Evolutionary conservation across 768 basidiomycete genomes (phyloP).

Genomic region (Tricholomella constricta): DNA sequence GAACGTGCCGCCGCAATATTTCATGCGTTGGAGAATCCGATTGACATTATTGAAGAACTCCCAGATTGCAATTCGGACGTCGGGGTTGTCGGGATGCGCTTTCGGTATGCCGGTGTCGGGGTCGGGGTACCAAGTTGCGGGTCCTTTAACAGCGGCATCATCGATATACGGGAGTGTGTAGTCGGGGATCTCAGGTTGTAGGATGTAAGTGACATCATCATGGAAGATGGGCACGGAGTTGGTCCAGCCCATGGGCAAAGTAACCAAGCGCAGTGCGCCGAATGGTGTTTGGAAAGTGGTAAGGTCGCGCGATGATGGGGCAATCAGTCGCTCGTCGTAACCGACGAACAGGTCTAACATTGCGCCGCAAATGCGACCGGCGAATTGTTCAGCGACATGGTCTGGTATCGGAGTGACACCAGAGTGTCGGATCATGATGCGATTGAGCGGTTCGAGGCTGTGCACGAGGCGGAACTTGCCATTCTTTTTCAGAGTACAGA

Average conservation of each 20-base stretch:
- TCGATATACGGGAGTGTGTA: conserved; percentile 39
- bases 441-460: conserved; percentile 39
- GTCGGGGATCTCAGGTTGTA: conserved; percentile 42
- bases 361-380: conserved; percentile 25
- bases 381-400: conserved; percentile 32
- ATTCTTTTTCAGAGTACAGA: conserved; percentile 27
- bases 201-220: conserved; percentile 36
- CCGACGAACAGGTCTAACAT: conserved; percentile 37
- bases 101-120: conserved; percentile 33
- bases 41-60: conserved; percentile 40
- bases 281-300: conserved; percentile 43
- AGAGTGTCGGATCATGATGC: conserved; percentile 38
- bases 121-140: conserved; percentile 27
- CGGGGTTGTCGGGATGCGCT: conserved; percentile 35
- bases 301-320: conserved; percentile 26
- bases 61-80: conserved; percentile 40
- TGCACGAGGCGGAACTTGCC: conserved; percentile 37
- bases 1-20: conserved; percentile 38
- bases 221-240: conserved; percentile 38
- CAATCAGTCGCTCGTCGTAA: conserved; percentile 33
- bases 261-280: conserved; percentile 31
- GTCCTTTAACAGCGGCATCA: conserved; percentile 37
- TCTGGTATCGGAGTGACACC: conserved; percentile 35
- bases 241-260: conserved; percentile 28
- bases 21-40: conserved; percentile 35